Conservation (phyloP, 225 moss, liverwort and hornwort genomes). For the Polytrichum commune region DNA sequence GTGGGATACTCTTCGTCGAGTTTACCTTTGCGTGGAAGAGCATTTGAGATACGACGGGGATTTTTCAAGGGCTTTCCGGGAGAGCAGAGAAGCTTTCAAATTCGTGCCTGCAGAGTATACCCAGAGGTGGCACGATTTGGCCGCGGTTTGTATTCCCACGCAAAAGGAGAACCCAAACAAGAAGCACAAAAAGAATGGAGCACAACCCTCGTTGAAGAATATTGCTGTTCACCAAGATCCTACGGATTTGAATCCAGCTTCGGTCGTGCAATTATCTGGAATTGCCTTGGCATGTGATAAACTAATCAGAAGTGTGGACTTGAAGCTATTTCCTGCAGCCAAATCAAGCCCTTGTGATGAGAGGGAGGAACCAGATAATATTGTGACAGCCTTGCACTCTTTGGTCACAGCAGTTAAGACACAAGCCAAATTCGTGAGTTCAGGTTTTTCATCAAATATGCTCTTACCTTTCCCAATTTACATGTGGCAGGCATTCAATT, state of each 20-base stretch:
- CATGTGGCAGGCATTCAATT: too few relatives aligned
- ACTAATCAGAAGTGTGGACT: constrained; percentile 31
- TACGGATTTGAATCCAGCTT: constrained; percentile 19
- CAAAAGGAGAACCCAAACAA: constrained; percentile 22
- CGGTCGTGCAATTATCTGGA: constrained; percentile 13
- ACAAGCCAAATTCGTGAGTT: background rate
- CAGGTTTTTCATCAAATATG: background rate
- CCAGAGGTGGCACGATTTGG: constrained; percentile 38
- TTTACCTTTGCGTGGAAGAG: constrained; percentile 50
- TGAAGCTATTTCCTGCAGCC: constrained; percentile 11
- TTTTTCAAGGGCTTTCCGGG: constrained; percentile 29
- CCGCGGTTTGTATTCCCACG: constrained; percentile 45
- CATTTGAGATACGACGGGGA: constrained; percentile 24
- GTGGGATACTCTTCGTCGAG: constrained; percentile 51
- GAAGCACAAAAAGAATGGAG: constrained; percentile 9
- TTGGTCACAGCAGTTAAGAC: constrained; percentile 38
- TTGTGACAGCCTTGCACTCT: constrained; percentile 36
- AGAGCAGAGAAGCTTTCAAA: constrained; percentile 2
- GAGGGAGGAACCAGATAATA: constrained; percentile 20
- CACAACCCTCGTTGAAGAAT: constrained; percentile 14
- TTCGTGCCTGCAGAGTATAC: background rate
- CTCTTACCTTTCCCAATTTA: too few relatives aligned
- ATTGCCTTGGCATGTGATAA: constrained; percentile 32
- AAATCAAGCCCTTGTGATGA: constrained; percentile 7
- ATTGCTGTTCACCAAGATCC: background rate